Evolutionary conservation across 345 rosid genomes (phyloP).

Genomic region (Luvunga scandens): DNA sequence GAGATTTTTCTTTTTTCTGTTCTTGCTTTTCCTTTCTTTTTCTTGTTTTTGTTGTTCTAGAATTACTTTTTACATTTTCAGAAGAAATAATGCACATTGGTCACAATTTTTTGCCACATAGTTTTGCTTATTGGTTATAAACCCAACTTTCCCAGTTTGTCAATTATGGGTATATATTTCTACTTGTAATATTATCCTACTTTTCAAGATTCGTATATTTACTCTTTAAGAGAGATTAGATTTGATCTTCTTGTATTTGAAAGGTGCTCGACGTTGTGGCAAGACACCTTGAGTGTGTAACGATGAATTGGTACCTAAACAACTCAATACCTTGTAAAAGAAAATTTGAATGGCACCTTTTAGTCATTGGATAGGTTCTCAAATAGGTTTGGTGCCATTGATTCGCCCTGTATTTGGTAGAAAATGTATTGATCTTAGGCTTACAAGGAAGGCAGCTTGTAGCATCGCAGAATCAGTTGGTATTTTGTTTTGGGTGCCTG

Average conservation of each 20-base stretch:
- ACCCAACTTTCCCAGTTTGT: neutral
- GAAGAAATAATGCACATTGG: neutral
- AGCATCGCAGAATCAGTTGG: no score
- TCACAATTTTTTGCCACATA: neutral
- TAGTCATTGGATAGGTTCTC: neutral
- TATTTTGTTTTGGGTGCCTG: no score
- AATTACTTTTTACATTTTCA: neutral
- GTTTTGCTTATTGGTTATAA: neutral
- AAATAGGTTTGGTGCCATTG: no score
- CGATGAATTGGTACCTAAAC: neutral
- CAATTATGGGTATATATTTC: neutral
- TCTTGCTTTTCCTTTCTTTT: neutral
- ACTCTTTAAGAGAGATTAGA: neutral
- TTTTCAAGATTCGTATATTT: no score
- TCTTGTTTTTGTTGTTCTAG: no score
- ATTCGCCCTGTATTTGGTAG: no score
- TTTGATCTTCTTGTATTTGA: no score
- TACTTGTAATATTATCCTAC: neutral
- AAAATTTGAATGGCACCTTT: neutral
- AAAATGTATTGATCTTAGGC: no score
- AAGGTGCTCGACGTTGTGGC: neutral
- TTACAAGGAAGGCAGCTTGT: no score
- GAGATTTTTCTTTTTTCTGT: neutral
- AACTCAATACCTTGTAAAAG: no score
- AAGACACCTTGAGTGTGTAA: neutral